phyloP scores from a whole-genome alignment of 768 basidiomycete species.

The Serendipita vermifera region DNA sequence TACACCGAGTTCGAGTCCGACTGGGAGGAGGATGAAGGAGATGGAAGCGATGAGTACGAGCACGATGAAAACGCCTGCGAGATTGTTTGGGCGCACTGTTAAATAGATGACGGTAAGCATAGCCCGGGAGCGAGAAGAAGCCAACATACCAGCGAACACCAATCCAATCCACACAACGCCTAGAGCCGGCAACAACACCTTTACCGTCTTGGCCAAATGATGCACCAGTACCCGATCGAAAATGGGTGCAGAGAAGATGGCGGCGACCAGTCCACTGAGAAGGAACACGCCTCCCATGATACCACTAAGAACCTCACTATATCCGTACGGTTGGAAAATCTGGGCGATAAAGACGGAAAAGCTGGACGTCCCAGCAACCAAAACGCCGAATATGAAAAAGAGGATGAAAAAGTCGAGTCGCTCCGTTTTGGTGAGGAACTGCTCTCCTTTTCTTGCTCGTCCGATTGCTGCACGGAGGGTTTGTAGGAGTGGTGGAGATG shows the following conservation, averaged over 20 bases:
- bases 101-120: background rate
- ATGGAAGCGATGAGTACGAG: slow-evolving; percentile 55
- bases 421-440: slow-evolving; percentile 50
- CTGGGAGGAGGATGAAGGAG: slow-evolving; percentile 58
- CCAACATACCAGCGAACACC: slow-evolving; percentile 60
- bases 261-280: slow-evolving; percentile 55
- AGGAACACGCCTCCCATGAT: slow-evolving; percentile 54
- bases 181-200: slow-evolving; percentile 47
- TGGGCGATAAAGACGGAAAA: background rate
- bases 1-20: slow-evolving; percentile 63
- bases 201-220: slow-evolving; percentile 47
- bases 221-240: slow-evolving; percentile 65
- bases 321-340: slow-evolving; percentile 45
- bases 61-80: slow-evolving; percentile 47
- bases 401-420: slow-evolving; percentile 58
- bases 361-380: slow-evolving; percentile 45
- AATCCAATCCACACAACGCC: slow-evolving; percentile 44
- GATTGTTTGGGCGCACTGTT: slow-evolving; percentile 49
- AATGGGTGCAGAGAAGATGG: slow-evolving; percentile 54
- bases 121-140: background rate
- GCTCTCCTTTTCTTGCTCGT: slow-evolving; percentile 26
- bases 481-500: slow-evolving; percentile 15
- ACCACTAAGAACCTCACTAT: slow-evolving; percentile 50
- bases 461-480: slow-evolving; percentile 24
- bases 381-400: slow-evolving; percentile 43